Base-by-base conservation (phyloP, 2,329 filamentous ascomycete species). In the Cladosporium velox region DNA sequence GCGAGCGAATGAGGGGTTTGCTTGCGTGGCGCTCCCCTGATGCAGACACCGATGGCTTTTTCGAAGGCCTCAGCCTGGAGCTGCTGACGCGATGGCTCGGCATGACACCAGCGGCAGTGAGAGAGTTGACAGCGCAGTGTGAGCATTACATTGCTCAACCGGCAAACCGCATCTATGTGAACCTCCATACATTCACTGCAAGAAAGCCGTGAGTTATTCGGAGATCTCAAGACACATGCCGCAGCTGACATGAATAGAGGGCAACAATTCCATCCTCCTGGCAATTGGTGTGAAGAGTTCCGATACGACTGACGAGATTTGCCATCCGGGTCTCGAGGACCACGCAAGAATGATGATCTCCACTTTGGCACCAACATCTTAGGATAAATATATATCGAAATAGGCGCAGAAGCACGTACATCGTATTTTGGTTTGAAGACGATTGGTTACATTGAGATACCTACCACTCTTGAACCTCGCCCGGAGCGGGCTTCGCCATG, bases 401-500 rank as follows among this genome's bases (percentile, higher is more conserved):
- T 10, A n/a, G n/a, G 2, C 21, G 41, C 1, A 47, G 41, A 21
- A 21, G 5, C 14, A 10, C 18, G 18, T 24, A 15, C 15, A 44
- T 7, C 38, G n/a, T n/a, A n/a, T 1, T 44, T n/a, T 47, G 2
- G 8, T 12, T 47, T 11, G 41, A 21, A 10, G 41, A 21, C 2
- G 10, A 21, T 47, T 8, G 8, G 21, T 12, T 47, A 47, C 41
- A 47, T 21, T 21, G n/a, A 47, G n/a, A 47, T 49, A 21, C 61
- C 47, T 73, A 79, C 78, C 78, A 79, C 61, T 78, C 76, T 67
- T 77, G 75, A 11, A 77, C 74, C 72, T 87, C 84, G 3, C 83
- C 84, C 21, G 77, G 70, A 65, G 77, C 79, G 8, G 84, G 83
- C 68, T 75, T 71, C 69, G 86, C 80, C 47, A 84, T 79, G n/a